A percentile compares a stretch with the other conserved stretches of the same genome.
phyloP scores from a whole-genome alignment of 169 alveolate genomes.

The Eimeria falciformis region DNA sequence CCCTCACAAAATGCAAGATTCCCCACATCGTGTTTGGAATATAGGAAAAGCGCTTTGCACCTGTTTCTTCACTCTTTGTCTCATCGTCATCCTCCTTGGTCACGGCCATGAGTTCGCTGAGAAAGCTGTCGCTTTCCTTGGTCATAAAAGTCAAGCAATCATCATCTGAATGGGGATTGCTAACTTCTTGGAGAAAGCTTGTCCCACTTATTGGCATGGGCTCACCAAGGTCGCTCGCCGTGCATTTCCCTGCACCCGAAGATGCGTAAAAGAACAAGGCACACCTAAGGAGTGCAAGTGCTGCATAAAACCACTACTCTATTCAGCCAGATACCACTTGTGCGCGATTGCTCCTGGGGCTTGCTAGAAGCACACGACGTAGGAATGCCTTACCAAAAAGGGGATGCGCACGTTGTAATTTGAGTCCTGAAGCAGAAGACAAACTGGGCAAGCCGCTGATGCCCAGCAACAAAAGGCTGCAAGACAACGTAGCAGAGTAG shows the following conservation, averaged over 20 bases:
- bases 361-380: not conserved
- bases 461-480: constrained; percentile 12
- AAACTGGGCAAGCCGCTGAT: not conserved
- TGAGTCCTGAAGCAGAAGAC: not conserved
- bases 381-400: constrained; percentile 16
- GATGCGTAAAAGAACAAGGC: not conserved
- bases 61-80: not conserved
- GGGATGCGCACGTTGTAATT: constrained; percentile 33
- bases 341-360: not conserved
- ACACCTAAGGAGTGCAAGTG: not conserved
- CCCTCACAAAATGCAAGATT: too few relatives aligned
- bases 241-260: constrained; percentile 28
- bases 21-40: too few relatives aligned
- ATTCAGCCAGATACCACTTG: not conserved
- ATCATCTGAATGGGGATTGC: not conserved
- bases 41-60: too few relatives aligned
- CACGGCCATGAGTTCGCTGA: not conserved
- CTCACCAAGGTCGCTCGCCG: not conserved
- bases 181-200: constrained; percentile 52
- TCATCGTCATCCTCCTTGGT: not conserved
- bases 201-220: not conserved
- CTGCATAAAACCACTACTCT: not conserved
- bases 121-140: not conserved
- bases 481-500: not conserved
- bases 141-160: constrained; percentile 22